A percentile compares a stretch with the other conserved stretches of the same genome.
Evolutionary conservation across 2,329 filamentous ascomycete genomes (phyloP).

Genomic region (Xylaria sp.): DNA sequence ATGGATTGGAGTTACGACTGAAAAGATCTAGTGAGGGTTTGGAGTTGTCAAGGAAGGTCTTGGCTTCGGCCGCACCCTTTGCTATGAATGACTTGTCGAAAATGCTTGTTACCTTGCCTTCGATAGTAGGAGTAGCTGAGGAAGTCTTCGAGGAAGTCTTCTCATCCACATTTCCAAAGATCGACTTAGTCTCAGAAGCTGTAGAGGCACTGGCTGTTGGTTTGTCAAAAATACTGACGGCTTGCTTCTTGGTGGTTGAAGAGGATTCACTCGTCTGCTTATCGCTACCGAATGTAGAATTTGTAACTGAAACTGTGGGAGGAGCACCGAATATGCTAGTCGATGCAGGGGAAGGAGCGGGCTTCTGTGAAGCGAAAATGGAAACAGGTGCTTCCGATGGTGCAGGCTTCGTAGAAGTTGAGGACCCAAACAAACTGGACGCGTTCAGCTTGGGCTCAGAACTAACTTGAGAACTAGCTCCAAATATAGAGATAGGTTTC

Average conservation of each 20-base stretch:
- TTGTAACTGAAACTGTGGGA: background rate
- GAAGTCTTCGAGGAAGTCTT: conserved; percentile 6
- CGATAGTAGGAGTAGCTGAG: background rate
- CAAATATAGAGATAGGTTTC: conserved; percentile 35
- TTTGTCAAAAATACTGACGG: conserved; percentile 18
- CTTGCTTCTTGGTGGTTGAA: conserved; percentile 4
- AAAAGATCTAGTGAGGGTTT: conserved; percentile 34
- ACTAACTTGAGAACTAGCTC: conserved; percentile 15
- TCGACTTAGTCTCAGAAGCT: conserved; percentile 5
- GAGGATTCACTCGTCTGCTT: conserved; percentile 21
- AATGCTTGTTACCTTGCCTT: conserved; percentile 19
- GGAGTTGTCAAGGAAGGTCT: conserved; percentile 22
- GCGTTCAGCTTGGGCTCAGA: conserved; percentile 14
- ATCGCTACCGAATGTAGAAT: conserved; percentile 8
- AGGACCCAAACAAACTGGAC: conserved; percentile 32
- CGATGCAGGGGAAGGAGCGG: conserved; percentile 9
- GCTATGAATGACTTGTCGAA: conserved; percentile 27
- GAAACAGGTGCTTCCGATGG: conserved; percentile 27
- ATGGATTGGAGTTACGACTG: conserved; percentile 30
- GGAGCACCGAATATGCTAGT: conserved; percentile 27
- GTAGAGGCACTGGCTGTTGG: background rate
- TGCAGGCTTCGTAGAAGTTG: conserved; percentile 31
- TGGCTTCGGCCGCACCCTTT: conserved; percentile 24
- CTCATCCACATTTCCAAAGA: conserved; percentile 11
- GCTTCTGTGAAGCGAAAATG: conserved; percentile 32